Evolutionary conservation across 2,329 filamentous ascomycete species (phyloP), one percentile per base, ranked within the genome.

Genomic region (Penicillium sp.): DNA sequence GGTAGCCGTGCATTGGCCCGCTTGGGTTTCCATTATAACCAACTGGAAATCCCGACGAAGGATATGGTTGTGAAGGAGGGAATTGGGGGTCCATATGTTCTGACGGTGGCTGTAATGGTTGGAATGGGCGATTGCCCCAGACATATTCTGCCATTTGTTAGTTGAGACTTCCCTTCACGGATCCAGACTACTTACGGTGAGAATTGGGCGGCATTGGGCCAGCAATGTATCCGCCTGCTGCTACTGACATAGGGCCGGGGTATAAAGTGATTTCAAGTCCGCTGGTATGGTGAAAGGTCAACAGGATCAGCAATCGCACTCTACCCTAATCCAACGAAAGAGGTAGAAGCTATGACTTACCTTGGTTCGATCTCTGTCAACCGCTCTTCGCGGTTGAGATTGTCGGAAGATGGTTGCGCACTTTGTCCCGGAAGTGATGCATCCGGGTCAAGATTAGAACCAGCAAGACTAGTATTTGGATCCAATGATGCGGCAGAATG

Each of bases 191-290:
- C 66, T 45, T 67, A 70, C 67, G 63, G 14, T 65, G 58, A 44
- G 62, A 48, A 39, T 68, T 64, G 27, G 66, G 65, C 55, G 66
- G 63, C 67, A 70, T 68, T 45, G 49, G 55, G 51, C 53, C 57
- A 53, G 55, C 56, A 30, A 63, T 59, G 50, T 63, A 63, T 48
- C 53, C 31, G 30, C 59, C 54, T 51, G 61, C 55, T 54, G 49
- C 51, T 49, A 57, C 58, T 22, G 60, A 61, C 61, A 63, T 63
- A 46, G 56, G 35, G 35, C 4, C 18, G 18, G 35, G 50, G 53
- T 55, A 58, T 43, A 51, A 44, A 57, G 46, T 48, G 43, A 57
- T 51, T 35, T 42, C 61, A 53, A 57, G 57, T 36, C 48, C 48
- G 33, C 56, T 63, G 48, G 20, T 30, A 41, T 39, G 27, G 42